Base-by-base conservation (phyloP, 306 rosid genomes). In the Ammopiptanthus mongolicus region DNA sequence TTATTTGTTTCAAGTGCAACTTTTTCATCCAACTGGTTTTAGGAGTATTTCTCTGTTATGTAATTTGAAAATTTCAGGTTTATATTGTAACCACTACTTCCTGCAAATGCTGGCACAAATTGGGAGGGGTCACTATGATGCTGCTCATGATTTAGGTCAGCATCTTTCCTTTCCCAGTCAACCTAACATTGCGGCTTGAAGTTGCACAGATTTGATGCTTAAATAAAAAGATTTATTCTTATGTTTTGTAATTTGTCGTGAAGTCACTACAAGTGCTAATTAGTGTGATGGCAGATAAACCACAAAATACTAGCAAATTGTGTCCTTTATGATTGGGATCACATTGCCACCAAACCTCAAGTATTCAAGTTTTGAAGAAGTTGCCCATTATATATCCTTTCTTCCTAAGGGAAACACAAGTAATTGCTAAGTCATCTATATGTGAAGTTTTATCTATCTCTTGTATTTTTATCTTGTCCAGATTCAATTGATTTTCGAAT, bases 1-100 rank as follows among this genome's bases (percentile, higher is more conserved):
- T 33, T 37, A 17, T 78, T 53, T 83, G 12, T 79, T 70, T 72
- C 42, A 65, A 13, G 15, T 56, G n/a, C n/a, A n/a, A n/a, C n/a
- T 31, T 15, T 62, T 56, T 61, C 15, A 18, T 62, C 25, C 61
- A 19, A 3, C 50, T 61, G 78, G 18, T 52, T 17, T 72, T 19
- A 48, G 31, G 42, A 47, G 74, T 37, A 21, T 23, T 52, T 46
- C 57, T 19, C 56, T 82, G 63, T 82, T 28, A 48, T 9, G 6
- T 74, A 21, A 47, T 76, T 19, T 65, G 72, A 50, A 60, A 71
- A 2, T 33, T 80, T 80, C 89, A 95, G 98, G 98, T 77, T 79
- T 89, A 69, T 82, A 82, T 81, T 95, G 98, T 76, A 91, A 95
- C 75, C 97, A 88, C 76, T 90, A 88, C 88, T 95, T 95, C 88